Percentiles rank a stretch among this genome's conserved stretches.
Evolutionary conservation across 148 eudicot genomes (phyloP).

Genomic region (Camellia japonica): DNA sequence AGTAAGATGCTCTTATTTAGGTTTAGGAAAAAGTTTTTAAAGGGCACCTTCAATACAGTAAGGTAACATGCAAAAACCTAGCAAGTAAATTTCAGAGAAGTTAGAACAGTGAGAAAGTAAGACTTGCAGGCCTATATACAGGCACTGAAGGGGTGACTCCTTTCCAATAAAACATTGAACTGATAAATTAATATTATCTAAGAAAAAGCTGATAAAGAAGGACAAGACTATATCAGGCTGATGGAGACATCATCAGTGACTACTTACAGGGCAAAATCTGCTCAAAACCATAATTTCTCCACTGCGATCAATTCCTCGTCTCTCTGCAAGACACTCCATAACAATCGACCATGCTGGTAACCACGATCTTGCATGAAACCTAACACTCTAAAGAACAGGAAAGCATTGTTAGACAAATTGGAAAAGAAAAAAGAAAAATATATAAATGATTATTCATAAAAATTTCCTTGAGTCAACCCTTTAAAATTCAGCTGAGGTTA

Average conservation of each 20-base stretch:
- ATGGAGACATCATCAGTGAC: not conserved
- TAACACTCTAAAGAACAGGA: constrained; percentile 46
- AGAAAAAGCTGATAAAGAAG: not conserved
- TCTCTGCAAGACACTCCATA: constrained; percentile 56
- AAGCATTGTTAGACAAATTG: not conserved
- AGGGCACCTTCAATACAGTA: constrained; percentile 1
- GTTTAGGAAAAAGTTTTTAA: not conserved
- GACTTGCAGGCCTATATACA: too few relatives aligned
- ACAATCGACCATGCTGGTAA: constrained; percentile 80
- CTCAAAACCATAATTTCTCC: constrained; percentile 74
- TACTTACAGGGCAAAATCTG: constrained; percentile 72
- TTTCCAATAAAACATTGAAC: too few relatives aligned
- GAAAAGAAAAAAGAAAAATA: not conserved
- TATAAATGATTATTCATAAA: not conserved
- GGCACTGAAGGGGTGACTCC: too few relatives aligned
- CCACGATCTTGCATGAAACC: constrained; percentile 69
- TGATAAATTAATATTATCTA: too few relatives aligned
- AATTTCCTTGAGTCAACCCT: not conserved
- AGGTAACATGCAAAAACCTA: not conserved
- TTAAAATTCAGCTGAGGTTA: not conserved
- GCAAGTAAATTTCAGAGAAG: not conserved
- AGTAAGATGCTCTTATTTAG: not conserved
- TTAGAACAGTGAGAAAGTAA: too few relatives aligned
- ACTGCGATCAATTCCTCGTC: constrained; percentile 53
- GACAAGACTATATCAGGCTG: not conserved